phyloP scores from a whole-genome alignment of 805 yeast species.

The Candida germanica region DNA sequence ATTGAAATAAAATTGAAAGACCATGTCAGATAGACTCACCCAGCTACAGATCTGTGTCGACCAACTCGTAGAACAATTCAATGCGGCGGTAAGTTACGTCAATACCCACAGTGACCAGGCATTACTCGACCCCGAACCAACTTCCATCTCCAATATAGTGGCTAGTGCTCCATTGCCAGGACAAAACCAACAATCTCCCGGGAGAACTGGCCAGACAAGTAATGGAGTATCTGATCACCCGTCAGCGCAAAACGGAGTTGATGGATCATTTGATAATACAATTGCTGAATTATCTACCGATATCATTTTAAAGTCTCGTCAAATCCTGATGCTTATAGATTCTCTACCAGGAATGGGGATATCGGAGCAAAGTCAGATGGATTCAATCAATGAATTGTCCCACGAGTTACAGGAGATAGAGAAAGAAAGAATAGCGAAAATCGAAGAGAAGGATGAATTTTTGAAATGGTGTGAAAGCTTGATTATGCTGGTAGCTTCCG shows the following conservation, averaged over 20 bases:
- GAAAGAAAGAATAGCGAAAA: conserved; percentile 50
- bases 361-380: conserved; percentile 69
- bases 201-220: conserved; percentile 2
- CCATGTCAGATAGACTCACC: conserved; percentile 82
- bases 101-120: conserved; percentile 37
- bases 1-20: too few species aligned
- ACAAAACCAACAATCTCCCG: conserved; percentile 4
- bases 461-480: conserved; percentile 61
- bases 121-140: conserved; percentile 58
- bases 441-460: conserved; percentile 61
- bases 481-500: conserved; percentile 57
- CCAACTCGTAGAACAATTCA: conserved; percentile 74
- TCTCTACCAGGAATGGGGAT: conserved; percentile 92
- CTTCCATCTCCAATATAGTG: conserved; percentile 60
- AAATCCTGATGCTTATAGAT: conserved; percentile 79
- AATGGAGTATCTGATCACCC: conserved; percentile 15
- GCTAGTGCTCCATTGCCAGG: conserved; percentile 54
- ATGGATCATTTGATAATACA: conserved; percentile 38
- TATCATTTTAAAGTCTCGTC: conserved; percentile 79
- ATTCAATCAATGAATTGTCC: conserved; percentile 59
- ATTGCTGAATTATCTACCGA: conserved; percentile 80
- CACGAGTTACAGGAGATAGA: conserved; percentile 61
- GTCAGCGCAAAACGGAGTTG: conserved; percentile 2
- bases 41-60: conserved; percentile 89
- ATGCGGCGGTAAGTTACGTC: conserved; percentile 73